phyloP scores from a whole-genome alignment of 257 asterid genomes.

The Penstemon barbatus region DNA sequence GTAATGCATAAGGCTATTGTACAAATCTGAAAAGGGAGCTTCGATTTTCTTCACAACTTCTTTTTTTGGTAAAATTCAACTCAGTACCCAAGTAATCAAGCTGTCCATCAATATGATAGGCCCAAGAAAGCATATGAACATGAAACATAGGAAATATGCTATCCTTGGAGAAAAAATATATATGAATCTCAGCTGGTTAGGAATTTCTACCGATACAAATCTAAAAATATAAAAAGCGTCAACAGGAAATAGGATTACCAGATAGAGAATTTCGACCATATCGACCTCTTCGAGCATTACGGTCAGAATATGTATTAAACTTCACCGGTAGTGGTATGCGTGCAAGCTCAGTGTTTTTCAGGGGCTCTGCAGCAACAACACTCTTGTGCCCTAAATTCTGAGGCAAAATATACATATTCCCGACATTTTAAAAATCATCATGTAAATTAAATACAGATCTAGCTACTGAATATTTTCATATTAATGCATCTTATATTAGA shows the following conservation, averaged over 20 bases:
- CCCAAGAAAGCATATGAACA: neutral
- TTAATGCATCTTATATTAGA: neutral
- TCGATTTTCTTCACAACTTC: no score
- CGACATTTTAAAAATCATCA: neutral
- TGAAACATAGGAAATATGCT: neutral
- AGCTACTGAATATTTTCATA: slow-evolving; percentile 8
- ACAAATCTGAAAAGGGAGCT: no score
- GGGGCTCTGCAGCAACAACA: slow-evolving; percentile 52
- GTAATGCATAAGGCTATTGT: no score
- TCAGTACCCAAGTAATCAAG: neutral
- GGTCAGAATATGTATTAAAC: slow-evolving; percentile 47
- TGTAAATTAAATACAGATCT: neutral
- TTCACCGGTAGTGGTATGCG: slow-evolving; percentile 36
- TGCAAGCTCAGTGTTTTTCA: slow-evolving; percentile 39
- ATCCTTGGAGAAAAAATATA: neutral
- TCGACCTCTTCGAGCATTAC: slow-evolving; percentile 56
- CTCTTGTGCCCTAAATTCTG: slow-evolving; percentile 56
- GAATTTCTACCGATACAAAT: slow-evolving; percentile 4
- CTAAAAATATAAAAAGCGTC: slow-evolving; percentile 4
- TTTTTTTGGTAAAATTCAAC: no score
- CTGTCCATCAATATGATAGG: neutral
- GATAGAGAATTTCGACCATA: slow-evolving; percentile 49
- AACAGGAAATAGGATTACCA: slow-evolving; percentile 48
- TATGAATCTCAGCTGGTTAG: neutral
- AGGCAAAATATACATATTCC: slow-evolving; percentile 30